These are phyloP conservation scores for Aspergillus ustus DNA, from an alignment of 2,329 filamentous ascomycete species.

Conservation along the genomic window DNA sequence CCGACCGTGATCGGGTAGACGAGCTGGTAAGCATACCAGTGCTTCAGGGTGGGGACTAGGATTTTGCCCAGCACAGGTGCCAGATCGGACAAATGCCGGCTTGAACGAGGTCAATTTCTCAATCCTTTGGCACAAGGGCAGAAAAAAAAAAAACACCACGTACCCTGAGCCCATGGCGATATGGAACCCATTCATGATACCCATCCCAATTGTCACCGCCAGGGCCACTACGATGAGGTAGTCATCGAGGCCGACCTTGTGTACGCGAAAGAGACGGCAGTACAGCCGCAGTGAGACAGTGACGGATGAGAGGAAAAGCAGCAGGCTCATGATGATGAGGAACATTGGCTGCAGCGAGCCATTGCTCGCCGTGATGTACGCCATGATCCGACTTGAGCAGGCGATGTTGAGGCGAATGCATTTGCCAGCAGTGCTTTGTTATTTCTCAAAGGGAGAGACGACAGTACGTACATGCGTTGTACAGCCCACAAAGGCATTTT, in stretches of 20 bases:
- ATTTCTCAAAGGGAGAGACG: neutral
- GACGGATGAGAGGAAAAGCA: slow-evolving; percentile 13
- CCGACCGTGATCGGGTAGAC: slow-evolving; percentile 42
- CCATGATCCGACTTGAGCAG: slow-evolving; percentile 2
- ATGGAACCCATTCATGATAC: slow-evolving; percentile 19
- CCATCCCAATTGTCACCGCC: slow-evolving; percentile 17
- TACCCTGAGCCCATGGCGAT: slow-evolving; percentile 16
- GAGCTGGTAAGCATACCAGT: slow-evolving; percentile 46
- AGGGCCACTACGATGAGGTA: slow-evolving; percentile 14
- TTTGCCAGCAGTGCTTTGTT: neutral
- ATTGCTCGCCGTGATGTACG: slow-evolving; percentile 17
- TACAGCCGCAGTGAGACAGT: slow-evolving; percentile 16
- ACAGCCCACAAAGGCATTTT: neutral
- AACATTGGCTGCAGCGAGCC: slow-evolving; percentile 21
- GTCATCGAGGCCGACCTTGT: slow-evolving; percentile 19
- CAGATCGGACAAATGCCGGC: slow-evolving; percentile 10
- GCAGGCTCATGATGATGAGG: slow-evolving; percentile 12
- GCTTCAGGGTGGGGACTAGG: slow-evolving; percentile 32
- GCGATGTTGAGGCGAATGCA: neutral
- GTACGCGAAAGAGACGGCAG: slow-evolving; percentile 12
- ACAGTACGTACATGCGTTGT: neutral
- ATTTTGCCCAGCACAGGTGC: neutral
- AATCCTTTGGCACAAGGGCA: neutral
- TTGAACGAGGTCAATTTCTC: neutral
- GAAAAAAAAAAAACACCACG: neutral